These are phyloP conservation scores for Helminthosporium solani DNA, from an alignment of 2,329 filamentous ascomycete species.

Conservation along the genomic window DNA sequence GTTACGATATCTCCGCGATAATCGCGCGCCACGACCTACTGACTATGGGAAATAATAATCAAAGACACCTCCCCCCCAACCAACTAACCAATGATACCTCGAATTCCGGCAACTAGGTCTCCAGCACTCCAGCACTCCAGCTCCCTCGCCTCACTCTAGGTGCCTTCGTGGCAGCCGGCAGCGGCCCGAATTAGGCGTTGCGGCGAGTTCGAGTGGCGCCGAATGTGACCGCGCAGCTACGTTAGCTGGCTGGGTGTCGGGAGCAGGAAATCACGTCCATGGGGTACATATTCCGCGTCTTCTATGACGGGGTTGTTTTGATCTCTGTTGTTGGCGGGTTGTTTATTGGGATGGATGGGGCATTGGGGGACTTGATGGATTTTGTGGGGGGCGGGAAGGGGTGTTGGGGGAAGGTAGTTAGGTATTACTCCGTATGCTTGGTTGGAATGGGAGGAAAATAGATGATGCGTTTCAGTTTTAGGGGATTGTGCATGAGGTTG, in stretches of 20 bases:
- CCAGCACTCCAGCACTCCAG: too few relatives aligned
- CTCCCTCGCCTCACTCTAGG: conserved; percentile 29
- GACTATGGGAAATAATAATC: conserved; percentile 9
- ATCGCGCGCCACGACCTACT: conserved; percentile 13
- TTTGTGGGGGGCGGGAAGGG: too few relatives aligned
- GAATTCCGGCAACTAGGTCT: conserved; percentile 37
- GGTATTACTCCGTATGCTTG: too few relatives aligned
- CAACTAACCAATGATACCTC: conserved; percentile 42
- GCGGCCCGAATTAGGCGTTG: conserved; percentile 6
- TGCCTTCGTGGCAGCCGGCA: conserved; percentile 13
- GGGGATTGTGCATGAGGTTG: conserved; percentile 22
- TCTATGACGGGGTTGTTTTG: conserved; percentile 18
- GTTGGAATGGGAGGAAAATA: conserved; percentile 8
- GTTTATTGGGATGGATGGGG: conserved; percentile 17
- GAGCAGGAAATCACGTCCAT: conserved; percentile 22
- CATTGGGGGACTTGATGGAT: conserved; percentile 10
- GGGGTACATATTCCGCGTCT: conserved; percentile 22
- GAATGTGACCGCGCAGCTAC: conserved; percentile 10
- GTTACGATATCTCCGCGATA: conserved; percentile 12
- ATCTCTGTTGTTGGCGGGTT: conserved; percentile 18
- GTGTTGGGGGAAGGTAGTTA: too few relatives aligned
- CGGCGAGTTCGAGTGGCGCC: conserved; percentile 8
- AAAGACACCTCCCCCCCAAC: conserved; percentile 25
- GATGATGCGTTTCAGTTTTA: conserved; percentile 19
- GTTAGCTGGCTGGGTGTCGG: conserved; percentile 13